Evolutionary conservation across 208 protist species (phyloP).

Genomic region (Leishmania guyanensis): DNA sequence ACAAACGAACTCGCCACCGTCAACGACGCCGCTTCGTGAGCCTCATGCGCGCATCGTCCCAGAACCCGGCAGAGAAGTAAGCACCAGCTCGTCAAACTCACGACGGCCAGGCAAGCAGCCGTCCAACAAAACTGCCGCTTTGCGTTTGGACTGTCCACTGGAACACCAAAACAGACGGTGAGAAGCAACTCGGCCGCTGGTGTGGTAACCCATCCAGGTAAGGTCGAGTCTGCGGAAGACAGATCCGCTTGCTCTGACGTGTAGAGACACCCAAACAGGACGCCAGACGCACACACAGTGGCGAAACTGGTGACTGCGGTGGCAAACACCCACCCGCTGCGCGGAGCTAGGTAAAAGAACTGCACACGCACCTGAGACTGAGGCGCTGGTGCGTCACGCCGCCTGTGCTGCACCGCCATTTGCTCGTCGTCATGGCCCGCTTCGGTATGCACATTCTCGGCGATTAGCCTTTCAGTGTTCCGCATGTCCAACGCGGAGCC

Average conservation of each 20-base stretch:
- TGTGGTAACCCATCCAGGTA: constrained; percentile 6
- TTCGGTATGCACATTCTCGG: background rate
- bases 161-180: background rate
- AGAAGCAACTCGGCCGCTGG: background rate
- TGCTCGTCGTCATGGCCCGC: background rate
- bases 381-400: background rate
- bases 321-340: constrained; percentile 5
- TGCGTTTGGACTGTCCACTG: background rate
- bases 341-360: constrained; percentile 4
- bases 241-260: background rate
- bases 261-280: constrained; percentile 1
- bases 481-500: background rate
- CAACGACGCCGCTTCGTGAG: background rate
- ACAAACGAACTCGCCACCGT: background rate
- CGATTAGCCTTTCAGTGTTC: background rate
- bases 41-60: background rate
- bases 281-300: constrained; percentile 1
- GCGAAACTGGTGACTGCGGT: background rate
- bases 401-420: background rate
- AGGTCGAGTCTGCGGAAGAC: background rate
- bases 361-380: background rate
- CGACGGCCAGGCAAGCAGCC: background rate
- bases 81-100: constrained; percentile 15
- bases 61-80: constrained; percentile 3
- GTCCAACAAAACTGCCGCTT: background rate